These are phyloP conservation scores for Ceratopteris richardii DNA, from an alignment of 75 land plant genomes.

Conservation along the genomic window DNA sequence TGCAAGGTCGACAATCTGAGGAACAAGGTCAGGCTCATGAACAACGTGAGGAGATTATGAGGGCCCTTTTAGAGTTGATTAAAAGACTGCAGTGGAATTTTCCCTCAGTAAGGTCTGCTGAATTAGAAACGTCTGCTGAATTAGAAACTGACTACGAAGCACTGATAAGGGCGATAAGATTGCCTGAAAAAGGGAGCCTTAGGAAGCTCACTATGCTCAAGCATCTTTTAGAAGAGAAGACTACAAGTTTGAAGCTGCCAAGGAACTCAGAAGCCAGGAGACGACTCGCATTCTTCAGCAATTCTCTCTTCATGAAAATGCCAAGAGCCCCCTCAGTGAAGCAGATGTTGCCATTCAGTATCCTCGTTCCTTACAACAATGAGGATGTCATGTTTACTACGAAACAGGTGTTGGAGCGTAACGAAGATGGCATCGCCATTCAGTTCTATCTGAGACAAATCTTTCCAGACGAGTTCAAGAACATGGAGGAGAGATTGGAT, in stretches of 20 bases:
- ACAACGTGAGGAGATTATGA: too few species aligned
- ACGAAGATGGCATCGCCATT: constrained; percentile 35
- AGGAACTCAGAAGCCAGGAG: constrained; percentile 36
- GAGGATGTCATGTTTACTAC: constrained; percentile 32
- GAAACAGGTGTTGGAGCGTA: constrained; percentile 22
- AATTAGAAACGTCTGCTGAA: neutral
- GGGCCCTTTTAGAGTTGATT: too few species aligned
- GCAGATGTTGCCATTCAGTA: constrained; percentile 38
- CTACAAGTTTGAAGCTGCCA: constrained; percentile 21
- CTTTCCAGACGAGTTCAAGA: constrained; percentile 34
- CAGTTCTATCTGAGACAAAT: constrained; percentile 32
- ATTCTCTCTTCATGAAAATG: constrained; percentile 50
- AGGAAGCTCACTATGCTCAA: too few species aligned
- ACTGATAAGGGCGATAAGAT: neutral
- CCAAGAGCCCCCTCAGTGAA: constrained; percentile 36
- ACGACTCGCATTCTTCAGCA: constrained; percentile 46
- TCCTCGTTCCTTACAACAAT: constrained; percentile 34
- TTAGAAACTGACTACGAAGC: neutral
- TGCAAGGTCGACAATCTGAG: neutral
- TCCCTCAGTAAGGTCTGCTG: too few species aligned
- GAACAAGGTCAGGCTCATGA: neutral
- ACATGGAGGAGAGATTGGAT: constrained; percentile 24
- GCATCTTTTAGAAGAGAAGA: constrained; percentile 24
- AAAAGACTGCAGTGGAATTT: neutral
- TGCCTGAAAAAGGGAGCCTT: too few species aligned